phyloP scores from a whole-genome alignment of 306 rosid genomes.

The Alnus rubra region DNA sequence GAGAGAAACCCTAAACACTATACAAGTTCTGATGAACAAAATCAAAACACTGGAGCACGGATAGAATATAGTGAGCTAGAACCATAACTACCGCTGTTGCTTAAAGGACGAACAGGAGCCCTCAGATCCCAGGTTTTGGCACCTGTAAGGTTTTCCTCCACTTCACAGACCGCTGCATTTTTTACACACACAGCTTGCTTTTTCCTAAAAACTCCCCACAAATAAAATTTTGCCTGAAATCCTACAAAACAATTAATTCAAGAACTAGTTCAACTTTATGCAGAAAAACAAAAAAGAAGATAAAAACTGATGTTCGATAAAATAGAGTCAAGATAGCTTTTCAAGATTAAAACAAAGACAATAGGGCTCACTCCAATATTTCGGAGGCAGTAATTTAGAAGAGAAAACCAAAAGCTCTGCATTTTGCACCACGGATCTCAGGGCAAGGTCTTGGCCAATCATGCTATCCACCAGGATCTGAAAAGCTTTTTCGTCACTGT shows the following conservation, averaged over 20 bases:
- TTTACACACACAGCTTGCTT: slow-evolving; percentile 30
- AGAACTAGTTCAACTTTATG: neutral
- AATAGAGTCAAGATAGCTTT: slow-evolving; percentile 1
- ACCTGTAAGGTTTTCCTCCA: slow-evolving; percentile 26
- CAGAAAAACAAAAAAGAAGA: slow-evolving; percentile 15
- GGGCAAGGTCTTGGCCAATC: slow-evolving; percentile 47
- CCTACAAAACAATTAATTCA: slow-evolving; percentile 46
- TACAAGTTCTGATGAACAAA: slow-evolving; percentile 1
- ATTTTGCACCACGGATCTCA: slow-evolving; percentile 47
- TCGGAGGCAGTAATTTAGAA: slow-evolving; percentile 51
- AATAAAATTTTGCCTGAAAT: slow-evolving; percentile 57
- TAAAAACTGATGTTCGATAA: neutral
- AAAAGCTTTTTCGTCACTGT: slow-evolving; percentile 49
- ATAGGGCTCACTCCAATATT: slow-evolving; percentile 53
- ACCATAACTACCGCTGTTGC: slow-evolving; percentile 31
- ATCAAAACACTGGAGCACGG: neutral
- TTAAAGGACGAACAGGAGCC: slow-evolving; percentile 33
- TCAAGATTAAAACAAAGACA: neutral
- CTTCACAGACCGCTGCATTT: slow-evolving; percentile 22
- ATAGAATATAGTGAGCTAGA: slow-evolving; percentile 6
- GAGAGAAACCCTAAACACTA: neutral
- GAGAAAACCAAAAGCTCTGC: slow-evolving; percentile 73
- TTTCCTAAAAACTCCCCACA: slow-evolving; percentile 80
- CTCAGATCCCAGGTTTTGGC: slow-evolving; percentile 18
- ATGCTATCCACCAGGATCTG: slow-evolving; percentile 48